phyloP scores from a whole-genome alignment of 352 stramenopile genomes.

The Thraustochytrium aureum region DNA sequence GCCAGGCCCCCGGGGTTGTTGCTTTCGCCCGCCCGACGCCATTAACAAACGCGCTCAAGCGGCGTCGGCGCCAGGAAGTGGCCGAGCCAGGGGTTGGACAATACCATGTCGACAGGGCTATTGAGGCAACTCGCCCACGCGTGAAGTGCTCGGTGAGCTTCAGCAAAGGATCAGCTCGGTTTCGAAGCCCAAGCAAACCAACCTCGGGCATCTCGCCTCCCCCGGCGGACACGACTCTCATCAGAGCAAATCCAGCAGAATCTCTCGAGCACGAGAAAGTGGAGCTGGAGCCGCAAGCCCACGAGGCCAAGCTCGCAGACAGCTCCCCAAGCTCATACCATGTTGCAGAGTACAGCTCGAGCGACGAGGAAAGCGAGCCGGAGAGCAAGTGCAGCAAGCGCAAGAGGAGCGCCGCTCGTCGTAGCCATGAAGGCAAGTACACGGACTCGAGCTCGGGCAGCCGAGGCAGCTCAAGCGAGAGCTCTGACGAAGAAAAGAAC shows the following conservation, averaged over 20 bases:
- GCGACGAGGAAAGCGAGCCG: background rate
- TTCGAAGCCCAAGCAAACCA: background rate
- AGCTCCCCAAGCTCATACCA: background rate
- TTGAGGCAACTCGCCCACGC: background rate
- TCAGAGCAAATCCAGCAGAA: too few relatives aligned
- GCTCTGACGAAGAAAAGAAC: background rate
- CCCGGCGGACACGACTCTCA: too few relatives aligned
- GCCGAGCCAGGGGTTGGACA: background rate
- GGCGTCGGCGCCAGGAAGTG: background rate
- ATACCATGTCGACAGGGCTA: background rate
- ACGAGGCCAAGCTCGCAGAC: background rate
- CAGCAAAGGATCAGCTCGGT: background rate
- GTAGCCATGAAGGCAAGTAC: background rate
- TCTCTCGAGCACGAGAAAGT: background rate
- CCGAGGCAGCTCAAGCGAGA: background rate
- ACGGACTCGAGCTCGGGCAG: background rate
- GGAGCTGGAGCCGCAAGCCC: background rate
- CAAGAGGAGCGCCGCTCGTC: background rate
- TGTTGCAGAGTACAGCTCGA: background rate
- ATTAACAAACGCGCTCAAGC: background rate
- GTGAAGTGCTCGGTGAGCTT: background rate
- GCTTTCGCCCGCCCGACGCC: background rate
- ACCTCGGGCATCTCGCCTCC: too few relatives aligned
- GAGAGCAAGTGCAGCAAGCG: background rate
- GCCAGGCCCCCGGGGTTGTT: background rate